phyloP scores from a whole-genome alignment of 2,329 filamentous ascomycete species.

The Trichoderma guizhouense region DNA sequence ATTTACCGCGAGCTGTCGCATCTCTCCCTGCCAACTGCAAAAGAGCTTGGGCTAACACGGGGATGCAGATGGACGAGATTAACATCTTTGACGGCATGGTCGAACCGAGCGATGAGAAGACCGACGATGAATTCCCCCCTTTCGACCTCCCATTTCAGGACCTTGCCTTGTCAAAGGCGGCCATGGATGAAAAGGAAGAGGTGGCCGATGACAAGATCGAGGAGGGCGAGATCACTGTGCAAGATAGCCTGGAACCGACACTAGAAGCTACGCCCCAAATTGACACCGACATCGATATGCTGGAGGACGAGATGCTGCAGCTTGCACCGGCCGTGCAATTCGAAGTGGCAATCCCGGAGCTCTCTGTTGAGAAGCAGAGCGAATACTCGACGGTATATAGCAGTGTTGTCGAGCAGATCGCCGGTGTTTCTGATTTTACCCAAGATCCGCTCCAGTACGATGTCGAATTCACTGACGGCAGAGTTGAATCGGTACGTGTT shows the following conservation, averaged over 20 bases:
- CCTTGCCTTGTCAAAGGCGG: background rate
- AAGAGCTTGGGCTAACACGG: background rate
- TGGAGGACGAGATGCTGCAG: background rate
- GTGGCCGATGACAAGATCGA: background rate
- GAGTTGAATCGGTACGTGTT: conserved; percentile 42
- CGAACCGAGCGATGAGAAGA: background rate
- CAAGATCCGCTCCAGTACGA: conserved; percentile 30
- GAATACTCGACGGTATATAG: conserved; percentile 35
- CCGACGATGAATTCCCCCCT: background rate
- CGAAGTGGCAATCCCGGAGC: conserved; percentile 32
- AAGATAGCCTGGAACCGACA: background rate
- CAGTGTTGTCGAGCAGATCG: conserved; percentile 37
- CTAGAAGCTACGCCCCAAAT: background rate
- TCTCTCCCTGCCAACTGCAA: background rate
- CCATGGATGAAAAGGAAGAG: background rate
- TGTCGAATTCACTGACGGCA: conserved; percentile 47
- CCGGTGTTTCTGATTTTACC: conserved; percentile 29
- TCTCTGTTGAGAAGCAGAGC: conserved; percentile 26
- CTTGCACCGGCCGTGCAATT: conserved; percentile 20
- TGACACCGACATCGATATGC: background rate
- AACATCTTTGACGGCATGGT: background rate
- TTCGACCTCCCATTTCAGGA: background rate
- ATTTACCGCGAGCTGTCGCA: background rate
- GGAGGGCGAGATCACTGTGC: background rate
- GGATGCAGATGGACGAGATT: conserved; percentile 22